phyloP scores from a whole-genome alignment of 108 stramenopile genomes.

The Cyclotella cryptica region DNA sequence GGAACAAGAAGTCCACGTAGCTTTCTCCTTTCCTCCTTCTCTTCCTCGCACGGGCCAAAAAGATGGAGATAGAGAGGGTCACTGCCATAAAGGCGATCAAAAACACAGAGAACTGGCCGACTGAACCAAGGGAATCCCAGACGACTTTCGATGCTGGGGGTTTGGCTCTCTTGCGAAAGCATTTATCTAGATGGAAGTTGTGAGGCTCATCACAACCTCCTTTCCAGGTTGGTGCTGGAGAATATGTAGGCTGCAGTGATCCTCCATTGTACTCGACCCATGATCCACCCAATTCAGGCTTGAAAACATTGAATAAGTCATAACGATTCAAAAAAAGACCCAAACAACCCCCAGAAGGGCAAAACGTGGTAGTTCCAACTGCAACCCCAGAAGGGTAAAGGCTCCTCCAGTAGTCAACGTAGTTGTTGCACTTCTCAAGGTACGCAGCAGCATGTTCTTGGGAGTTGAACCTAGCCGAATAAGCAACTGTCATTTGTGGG shows the following conservation, averaged over 20 bases:
- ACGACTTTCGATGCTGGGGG: slow-evolving; percentile 76
- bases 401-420: slow-evolving; percentile 88
- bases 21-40: slow-evolving; percentile 83
- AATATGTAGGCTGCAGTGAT: slow-evolving; percentile 80
- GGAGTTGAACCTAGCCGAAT: slow-evolving; percentile 64
- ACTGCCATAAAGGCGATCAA: slow-evolving; percentile 83
- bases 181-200: slow-evolving; percentile 85
- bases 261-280: slow-evolving; percentile 90
- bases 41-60: slow-evolving; percentile 84
- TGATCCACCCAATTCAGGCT: slow-evolving; percentile 84
- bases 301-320: slow-evolving; percentile 89
- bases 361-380: slow-evolving; percentile 82
- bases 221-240: slow-evolving; percentile 86
- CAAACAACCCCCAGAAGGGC: slow-evolving; percentile 81
- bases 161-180: slow-evolving; percentile 76
- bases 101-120: slow-evolving; percentile 83
- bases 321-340: slow-evolving; percentile 87
- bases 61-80: slow-evolving; percentile 82
- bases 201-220: slow-evolving; percentile 89
- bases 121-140: slow-evolving; percentile 85
- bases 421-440: slow-evolving; percentile 76
- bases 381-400: slow-evolving; percentile 89
- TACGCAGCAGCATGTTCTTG: slow-evolving; percentile 82
- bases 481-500: slow-evolving; percentile 89
- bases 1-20: slow-evolving; percentile 85